Percentiles rank a stretch among this genome's conserved stretches.
phyloP scores from a whole-genome alignment of 1,139 yeast genomes.

The Blastobotrys elegans region DNA sequence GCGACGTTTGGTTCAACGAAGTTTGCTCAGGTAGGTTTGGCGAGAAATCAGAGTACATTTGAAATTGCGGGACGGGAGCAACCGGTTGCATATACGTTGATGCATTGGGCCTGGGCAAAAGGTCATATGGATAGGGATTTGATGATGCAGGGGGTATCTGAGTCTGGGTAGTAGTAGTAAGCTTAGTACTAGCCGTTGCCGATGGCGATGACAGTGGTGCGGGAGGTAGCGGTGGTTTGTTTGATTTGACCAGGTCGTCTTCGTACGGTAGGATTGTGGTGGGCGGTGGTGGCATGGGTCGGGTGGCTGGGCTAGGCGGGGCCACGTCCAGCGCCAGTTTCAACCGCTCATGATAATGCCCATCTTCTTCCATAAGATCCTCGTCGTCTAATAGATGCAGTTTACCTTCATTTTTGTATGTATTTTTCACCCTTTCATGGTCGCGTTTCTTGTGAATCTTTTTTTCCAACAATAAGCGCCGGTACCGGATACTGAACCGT shows the following conservation, averaged over 20 bases:
- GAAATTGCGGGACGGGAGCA: not conserved
- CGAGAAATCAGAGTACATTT: slow-evolving; percentile 19
- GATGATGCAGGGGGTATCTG: too few relatives aligned
- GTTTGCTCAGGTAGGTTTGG: slow-evolving; percentile 19
- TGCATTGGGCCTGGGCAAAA: slow-evolving; percentile 2
- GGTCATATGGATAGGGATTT: not conserved
- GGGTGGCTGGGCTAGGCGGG: slow-evolving; percentile 5
- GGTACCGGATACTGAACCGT: slow-evolving; percentile 19
- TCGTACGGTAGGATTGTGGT: slow-evolving; percentile 13
- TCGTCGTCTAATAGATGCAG: slow-evolving; percentile 12
- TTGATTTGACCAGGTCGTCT: slow-evolving; percentile 6
- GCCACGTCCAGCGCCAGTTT: slow-evolving; percentile 10
- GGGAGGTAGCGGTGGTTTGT: not conserved
- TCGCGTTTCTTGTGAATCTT: slow-evolving; percentile 16
- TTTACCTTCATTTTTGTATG: slow-evolving; percentile 15
- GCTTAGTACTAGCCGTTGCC: not conserved
- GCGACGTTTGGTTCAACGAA: slow-evolving; percentile 1
- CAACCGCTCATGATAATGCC: slow-evolving; percentile 4
- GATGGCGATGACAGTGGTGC: not conserved
- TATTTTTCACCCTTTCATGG: slow-evolving; percentile 8
- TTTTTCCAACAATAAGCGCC: slow-evolving; percentile 23
- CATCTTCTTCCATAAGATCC: slow-evolving; percentile 12
- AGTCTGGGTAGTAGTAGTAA: not conserved
- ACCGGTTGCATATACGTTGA: not conserved
- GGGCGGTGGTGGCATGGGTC: slow-evolving; percentile 15